Conservation (phyloP, 192 early-diverging fungal species). For the Backusella luteola region DNA sequence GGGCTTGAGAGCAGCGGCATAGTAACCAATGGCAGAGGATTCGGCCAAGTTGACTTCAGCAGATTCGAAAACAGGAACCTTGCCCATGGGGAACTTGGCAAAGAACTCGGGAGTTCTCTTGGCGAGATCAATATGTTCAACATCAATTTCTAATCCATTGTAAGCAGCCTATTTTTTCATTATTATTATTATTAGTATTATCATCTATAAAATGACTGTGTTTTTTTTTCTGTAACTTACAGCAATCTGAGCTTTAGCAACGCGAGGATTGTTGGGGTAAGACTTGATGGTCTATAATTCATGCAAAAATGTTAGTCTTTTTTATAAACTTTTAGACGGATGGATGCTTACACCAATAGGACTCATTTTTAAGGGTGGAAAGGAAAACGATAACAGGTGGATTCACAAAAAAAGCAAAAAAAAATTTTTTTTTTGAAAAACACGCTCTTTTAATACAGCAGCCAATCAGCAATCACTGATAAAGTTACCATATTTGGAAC, state of each 20-base stretch:
- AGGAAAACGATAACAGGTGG: not conserved
- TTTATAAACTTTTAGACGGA: not conserved
- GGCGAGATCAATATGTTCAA: slow-evolving; percentile 62
- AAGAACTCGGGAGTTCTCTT: slow-evolving; percentile 77
- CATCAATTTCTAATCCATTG: slow-evolving; percentile 71
- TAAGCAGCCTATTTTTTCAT: slow-evolving; percentile 62
- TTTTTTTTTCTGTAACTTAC: slow-evolving; percentile 3
- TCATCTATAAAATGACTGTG: not conserved
- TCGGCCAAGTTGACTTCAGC: slow-evolving; percentile 73
- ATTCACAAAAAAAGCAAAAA: not conserved
- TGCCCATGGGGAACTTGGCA: slow-evolving; percentile 88
- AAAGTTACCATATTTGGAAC: too few species aligned
- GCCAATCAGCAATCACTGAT: too few species aligned
- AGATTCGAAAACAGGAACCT: slow-evolving; percentile 87
- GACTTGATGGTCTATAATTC: slow-evolving; percentile 47
- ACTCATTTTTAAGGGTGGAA: not conserved
- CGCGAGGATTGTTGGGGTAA: slow-evolving; percentile 73
- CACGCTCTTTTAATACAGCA: too few species aligned
- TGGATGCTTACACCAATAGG: slow-evolving; percentile 18
- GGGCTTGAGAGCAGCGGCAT: slow-evolving; percentile 62
- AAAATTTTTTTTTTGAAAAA: not conserved
- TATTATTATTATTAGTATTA: not conserved
- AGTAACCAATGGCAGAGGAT: slow-evolving; percentile 90
- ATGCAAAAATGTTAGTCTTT: not conserved
- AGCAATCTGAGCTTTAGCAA: slow-evolving; percentile 59